Evolutionary conservation across 495 filamentous ascomycete species (phyloP).

Genomic region (Rhizodiscina lignyota): DNA sequence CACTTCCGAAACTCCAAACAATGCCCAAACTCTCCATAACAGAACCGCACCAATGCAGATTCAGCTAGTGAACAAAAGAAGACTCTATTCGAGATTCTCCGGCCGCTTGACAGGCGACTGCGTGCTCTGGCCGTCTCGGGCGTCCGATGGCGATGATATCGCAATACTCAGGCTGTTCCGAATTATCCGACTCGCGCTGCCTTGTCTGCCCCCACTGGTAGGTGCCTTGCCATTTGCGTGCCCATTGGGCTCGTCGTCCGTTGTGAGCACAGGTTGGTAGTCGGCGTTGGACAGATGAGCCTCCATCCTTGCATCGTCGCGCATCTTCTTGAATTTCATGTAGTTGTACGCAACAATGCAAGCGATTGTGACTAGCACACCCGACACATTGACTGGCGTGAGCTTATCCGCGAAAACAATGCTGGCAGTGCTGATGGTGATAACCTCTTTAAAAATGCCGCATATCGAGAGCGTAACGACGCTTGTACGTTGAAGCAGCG

Average conservation of each 20-base stretch:
- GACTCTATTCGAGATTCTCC: constrained; percentile 13
- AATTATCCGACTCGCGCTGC: constrained; percentile 9
- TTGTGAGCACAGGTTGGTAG: constrained; percentile 13
- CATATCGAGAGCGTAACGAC: constrained; percentile 94
- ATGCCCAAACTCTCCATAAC: no score
- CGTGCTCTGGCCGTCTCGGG: constrained; percentile 11
- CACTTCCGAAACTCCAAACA: no score
- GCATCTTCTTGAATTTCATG: constrained; percentile 85
- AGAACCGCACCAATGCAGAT: no score
- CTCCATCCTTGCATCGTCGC: constrained; percentile 37
- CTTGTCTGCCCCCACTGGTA: neutral
- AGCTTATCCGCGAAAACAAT: constrained; percentile 80
- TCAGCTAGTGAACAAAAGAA: no score
- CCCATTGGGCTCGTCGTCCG: constrained; percentile 9
- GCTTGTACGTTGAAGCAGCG: constrained; percentile 81
- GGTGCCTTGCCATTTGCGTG: neutral
- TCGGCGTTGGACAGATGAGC: constrained; percentile 15
- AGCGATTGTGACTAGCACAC: constrained; percentile 70
- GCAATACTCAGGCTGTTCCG: constrained; percentile 13
- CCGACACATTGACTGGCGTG: constrained; percentile 76
- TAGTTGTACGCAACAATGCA: constrained; percentile 88
- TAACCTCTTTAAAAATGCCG: constrained; percentile 97
- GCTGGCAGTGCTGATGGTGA: constrained; percentile 83
- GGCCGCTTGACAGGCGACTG: constrained; percentile 14
- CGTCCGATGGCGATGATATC: neutral